phyloP scores from a whole-genome alignment of 2,329 filamentous ascomycete species.

The Penicillium thymicola region DNA sequence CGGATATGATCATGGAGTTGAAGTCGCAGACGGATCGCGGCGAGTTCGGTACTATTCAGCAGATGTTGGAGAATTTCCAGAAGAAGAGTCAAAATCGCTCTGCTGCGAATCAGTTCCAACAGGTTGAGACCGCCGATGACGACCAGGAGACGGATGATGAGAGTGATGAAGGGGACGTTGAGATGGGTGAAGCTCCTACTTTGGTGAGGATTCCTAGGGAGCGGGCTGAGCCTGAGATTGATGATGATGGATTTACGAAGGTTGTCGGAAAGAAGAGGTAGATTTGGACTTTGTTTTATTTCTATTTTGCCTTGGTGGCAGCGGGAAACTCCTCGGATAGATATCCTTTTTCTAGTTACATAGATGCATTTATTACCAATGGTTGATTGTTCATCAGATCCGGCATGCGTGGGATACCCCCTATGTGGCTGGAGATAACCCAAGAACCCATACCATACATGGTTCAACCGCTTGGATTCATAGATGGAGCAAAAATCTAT shows the following conservation, averaged over 20 bases:
- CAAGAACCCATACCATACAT: neutral
- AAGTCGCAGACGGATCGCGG: slow-evolving; percentile 63
- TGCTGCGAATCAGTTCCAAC: slow-evolving; percentile 36
- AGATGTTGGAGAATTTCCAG: slow-evolving; percentile 52
- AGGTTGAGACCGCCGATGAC: slow-evolving; percentile 45
- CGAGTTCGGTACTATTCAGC: slow-evolving; percentile 62
- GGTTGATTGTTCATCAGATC: neutral
- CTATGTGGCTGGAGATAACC: neutral
- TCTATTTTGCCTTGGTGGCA: neutral
- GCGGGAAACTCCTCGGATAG: neutral
- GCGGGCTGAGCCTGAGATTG: slow-evolving; percentile 66
- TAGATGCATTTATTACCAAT: slow-evolving; percentile 6
- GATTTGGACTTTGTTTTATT: slow-evolving; percentile 4
- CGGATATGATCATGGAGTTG: slow-evolving; percentile 67
- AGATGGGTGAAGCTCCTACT: slow-evolving; percentile 68
- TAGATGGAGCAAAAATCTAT: slow-evolving; percentile 25
- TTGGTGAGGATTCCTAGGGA: slow-evolving; percentile 58
- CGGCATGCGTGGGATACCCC: neutral
- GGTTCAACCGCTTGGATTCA: slow-evolving; percentile 19
- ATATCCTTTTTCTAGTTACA: slow-evolving; percentile 10
- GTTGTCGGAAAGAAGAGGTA: slow-evolving; percentile 63
- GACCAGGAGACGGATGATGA: slow-evolving; percentile 57
- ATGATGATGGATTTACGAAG: slow-evolving; percentile 78
- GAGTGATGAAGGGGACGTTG: slow-evolving; percentile 53
- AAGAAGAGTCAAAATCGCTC: slow-evolving; percentile 37